A percentile compares a stretch with the other conserved stretches of the same genome.
phyloP scores from a whole-genome alignment of 768 basidiomycete species.

The Gyrodon lividus region DNA sequence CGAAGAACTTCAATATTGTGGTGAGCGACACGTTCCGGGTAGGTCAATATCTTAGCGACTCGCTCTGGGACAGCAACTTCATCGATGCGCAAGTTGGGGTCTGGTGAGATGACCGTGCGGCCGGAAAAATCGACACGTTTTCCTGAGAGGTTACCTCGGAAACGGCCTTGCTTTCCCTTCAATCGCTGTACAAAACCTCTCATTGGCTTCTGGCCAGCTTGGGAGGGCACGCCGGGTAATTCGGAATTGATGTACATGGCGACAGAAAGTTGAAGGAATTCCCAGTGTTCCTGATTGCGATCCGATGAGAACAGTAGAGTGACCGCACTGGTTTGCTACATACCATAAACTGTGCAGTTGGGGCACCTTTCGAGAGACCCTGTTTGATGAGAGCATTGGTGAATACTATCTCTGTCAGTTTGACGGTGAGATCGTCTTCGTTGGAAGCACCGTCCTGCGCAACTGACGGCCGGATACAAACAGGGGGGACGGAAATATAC shows the following conservation, averaged over 20 bases:
- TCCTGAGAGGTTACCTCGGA: slow-evolving; percentile 96
- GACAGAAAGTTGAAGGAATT: slow-evolving; percentile 89
- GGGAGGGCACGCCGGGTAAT: slow-evolving; percentile 86
- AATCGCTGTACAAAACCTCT: slow-evolving; percentile 96
- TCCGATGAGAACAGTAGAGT: neutral
- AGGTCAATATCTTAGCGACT: slow-evolving; percentile 92
- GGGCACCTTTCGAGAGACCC: slow-evolving; percentile 82
- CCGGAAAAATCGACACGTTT: slow-evolving; percentile 99
- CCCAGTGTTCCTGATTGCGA: slow-evolving; percentile 86
- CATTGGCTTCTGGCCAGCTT: slow-evolving; percentile 89
- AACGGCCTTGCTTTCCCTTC: slow-evolving; percentile 98
- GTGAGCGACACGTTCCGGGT: slow-evolving; percentile 90
- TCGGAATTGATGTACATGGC: slow-evolving; percentile 99
- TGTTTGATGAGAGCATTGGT: slow-evolving; percentile 91
- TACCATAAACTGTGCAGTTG: slow-evolving; percentile 89
- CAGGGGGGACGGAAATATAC: slow-evolving; percentile 96
- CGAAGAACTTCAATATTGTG: slow-evolving; percentile 83
- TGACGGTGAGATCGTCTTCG: slow-evolving; percentile 97
- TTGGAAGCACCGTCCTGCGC: slow-evolving; percentile 98
- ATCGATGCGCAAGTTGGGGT: slow-evolving; percentile 98
- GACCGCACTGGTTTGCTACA: neutral
- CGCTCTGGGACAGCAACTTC: slow-evolving; percentile 97
- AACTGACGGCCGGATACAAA: slow-evolving; percentile 96
- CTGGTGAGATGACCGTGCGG: slow-evolving; percentile 97
- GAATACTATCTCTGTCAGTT: slow-evolving; percentile 95